phyloP scores from a whole-genome alignment of 495 filamentous ascomycete genomes.

The Aspergillus olivimuriae region DNA sequence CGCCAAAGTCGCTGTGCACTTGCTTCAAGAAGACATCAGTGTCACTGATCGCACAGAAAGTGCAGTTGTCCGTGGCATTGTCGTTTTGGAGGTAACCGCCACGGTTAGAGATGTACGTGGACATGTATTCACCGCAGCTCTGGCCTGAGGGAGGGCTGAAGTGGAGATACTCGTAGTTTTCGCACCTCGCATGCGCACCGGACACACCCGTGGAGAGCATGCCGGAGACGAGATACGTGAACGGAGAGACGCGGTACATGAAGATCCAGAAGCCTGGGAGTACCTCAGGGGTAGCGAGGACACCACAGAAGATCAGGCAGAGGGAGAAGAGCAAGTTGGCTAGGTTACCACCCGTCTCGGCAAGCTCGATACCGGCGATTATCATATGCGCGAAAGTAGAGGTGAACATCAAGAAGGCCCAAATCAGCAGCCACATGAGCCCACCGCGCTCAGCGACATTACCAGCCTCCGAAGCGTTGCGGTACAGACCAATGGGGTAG shows the following conservation, averaged over 20 bases:
- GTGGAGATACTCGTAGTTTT: constrained; percentile 47
- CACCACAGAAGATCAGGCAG: constrained; percentile 57
- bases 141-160: constrained; percentile 44
- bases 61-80: constrained; percentile 47
- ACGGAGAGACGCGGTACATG: constrained; percentile 72
- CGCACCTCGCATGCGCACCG: constrained; percentile 52
- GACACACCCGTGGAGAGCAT: constrained; percentile 58
- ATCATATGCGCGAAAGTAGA: constrained; percentile 61
- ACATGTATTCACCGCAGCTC: constrained; percentile 54
- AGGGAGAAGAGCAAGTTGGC: constrained; percentile 59
- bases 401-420: constrained; percentile 51
- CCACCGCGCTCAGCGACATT: constrained; percentile 45
- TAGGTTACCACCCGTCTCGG: constrained; percentile 56
- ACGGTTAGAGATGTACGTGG: constrained; percentile 33
- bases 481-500: constrained; percentile 60
- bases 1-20: constrained; percentile 44
- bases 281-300: constrained; percentile 55
- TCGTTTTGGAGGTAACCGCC: constrained; percentile 53
- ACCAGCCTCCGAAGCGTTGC: constrained; percentile 40
- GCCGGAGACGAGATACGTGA: constrained; percentile 62
- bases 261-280: constrained; percentile 78
- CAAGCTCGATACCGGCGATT: constrained; percentile 56
- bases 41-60: constrained; percentile 52
- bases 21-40: constrained; percentile 57
- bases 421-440: constrained; percentile 52